Base-by-base conservation (phyloP, 2,329 filamentous ascomycete genomes). In the Xylariaceae sp. region DNA sequence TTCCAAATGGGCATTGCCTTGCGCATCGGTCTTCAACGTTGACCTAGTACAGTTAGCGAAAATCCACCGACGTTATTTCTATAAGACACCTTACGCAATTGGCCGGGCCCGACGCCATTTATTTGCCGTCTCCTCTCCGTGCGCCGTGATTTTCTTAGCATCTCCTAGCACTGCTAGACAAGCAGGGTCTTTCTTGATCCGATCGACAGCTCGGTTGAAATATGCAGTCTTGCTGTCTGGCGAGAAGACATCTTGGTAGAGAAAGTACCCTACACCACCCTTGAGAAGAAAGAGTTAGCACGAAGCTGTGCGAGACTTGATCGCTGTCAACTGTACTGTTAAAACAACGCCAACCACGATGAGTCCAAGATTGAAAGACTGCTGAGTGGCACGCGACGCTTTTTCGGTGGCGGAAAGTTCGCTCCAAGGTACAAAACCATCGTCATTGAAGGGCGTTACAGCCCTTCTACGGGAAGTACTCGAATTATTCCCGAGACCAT, bases 371-470 rank as follows among this genome's bases (percentile, higher is more conserved):
- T 97, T 97, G 77, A 96, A 88, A 13, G 87, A 89, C 72, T 97
- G 93, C 72, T 97, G 92, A 0, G 91, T 93, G 7, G 91, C 89
- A 32, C 93, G 83, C 20, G 88, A 88, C 2, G 86, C 85, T 72
- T 96, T 97, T 70, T 97, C 93, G 41, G 77, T 77, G 0, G 75
- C 77, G 1, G 87, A 91, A 2, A 97, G 81, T 49, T 94, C 80
- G 3, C 77, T 81, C 93, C 93, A 97, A 3, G 85, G 84, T 1
- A 96, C 85, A 59, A 82, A 81, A 6, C 93, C 93, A 66, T 91
- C 88, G 64, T 97, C 93, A 64, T 91, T 94, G 66, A 92, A 86
- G 0, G 93, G 83, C 0, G 92, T 96, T 21, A 97, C 85, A 32
- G 85, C 80, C 66, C 82, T 86, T 48, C 90, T 81, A 59, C 80